Conservation (phyloP, 768 basidiomycete genomes). For the Lentinus tigrinus region DNA sequence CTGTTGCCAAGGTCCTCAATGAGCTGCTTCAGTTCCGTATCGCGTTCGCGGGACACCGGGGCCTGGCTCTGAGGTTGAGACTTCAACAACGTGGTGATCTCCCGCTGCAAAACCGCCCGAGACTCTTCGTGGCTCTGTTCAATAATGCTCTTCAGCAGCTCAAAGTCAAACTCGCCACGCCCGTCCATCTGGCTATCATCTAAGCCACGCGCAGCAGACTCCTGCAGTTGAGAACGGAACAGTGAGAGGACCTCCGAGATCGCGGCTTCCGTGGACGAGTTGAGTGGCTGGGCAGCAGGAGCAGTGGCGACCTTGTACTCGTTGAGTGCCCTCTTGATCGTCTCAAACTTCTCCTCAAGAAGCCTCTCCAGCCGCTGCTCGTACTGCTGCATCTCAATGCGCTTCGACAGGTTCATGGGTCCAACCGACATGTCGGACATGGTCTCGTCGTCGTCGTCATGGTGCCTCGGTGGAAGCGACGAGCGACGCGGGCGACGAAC, state of each 20-base stretch:
- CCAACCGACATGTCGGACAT: constrained; percentile 44
- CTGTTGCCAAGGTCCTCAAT: constrained; percentile 60
- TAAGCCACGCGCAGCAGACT: constrained; percentile 52
- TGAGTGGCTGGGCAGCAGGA: constrained; percentile 24
- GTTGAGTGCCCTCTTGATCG: constrained; percentile 42
- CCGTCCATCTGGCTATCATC: constrained; percentile 71
- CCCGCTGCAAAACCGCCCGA: constrained; percentile 54
- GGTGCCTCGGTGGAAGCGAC: constrained; percentile 44
- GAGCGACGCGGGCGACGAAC: constrained; percentile 35
- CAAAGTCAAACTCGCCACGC: constrained; percentile 75
- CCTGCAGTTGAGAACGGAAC: constrained; percentile 67
- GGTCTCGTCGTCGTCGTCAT: constrained; percentile 43
- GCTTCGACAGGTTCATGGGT: constrained; percentile 51
- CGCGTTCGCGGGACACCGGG: background rate
- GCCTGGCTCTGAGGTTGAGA: constrained; percentile 28
- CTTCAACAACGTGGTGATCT: constrained; percentile 53
- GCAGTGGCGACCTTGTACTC: constrained; percentile 16
- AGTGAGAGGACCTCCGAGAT: constrained; percentile 66
- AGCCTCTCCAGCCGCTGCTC: constrained; percentile 62
- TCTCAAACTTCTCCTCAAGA: constrained; percentile 67
- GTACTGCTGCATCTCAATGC: constrained; percentile 56
- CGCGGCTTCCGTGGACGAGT: constrained; percentile 55
- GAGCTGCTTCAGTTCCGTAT: constrained; percentile 26
- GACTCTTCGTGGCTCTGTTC: constrained; percentile 66
- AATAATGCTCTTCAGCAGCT: constrained; percentile 67